Percentiles rank a stretch among this genome's conserved stretches.
phyloP scores from a whole-genome alignment of 2,329 filamentous ascomycete species.

The Hypomyces perniciosus region DNA sequence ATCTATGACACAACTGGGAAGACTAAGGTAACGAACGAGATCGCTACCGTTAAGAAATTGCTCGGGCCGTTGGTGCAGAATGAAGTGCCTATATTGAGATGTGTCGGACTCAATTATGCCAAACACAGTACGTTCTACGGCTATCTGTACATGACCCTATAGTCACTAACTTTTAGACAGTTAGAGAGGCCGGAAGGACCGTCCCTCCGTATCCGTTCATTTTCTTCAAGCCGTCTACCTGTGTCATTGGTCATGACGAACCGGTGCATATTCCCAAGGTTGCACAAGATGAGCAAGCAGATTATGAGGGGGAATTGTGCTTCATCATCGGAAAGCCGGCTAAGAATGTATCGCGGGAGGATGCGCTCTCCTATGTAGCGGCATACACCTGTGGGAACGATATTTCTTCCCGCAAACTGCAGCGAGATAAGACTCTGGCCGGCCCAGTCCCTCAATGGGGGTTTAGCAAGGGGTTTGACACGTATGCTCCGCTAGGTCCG shows the following conservation, averaged over 20 bases:
- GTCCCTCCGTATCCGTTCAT: constrained; percentile 43
- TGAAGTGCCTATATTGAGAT: constrained; percentile 52
- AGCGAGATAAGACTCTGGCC: constrained; percentile 42
- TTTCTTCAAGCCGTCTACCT: constrained; percentile 44
- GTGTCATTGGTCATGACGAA: constrained; percentile 29
- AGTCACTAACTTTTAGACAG: constrained; percentile 23
- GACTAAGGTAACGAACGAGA: constrained; percentile 47
- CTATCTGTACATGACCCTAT: not conserved
- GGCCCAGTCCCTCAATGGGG: constrained; percentile 51
- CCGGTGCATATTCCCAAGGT: constrained; percentile 42
- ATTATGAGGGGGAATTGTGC: constrained; percentile 43
- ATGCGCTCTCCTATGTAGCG: constrained; percentile 44
- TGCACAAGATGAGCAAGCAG: constrained; percentile 41
- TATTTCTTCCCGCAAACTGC: constrained; percentile 46
- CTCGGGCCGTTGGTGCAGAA: constrained; percentile 44
- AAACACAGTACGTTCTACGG: constrained; percentile 41
- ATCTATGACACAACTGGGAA: constrained; percentile 40
- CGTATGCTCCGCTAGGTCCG: constrained; percentile 47
- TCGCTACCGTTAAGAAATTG: constrained; percentile 46
- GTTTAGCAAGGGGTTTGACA: constrained; percentile 53
- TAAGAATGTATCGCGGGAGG: constrained; percentile 38
- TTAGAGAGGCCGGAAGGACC: constrained; percentile 45
- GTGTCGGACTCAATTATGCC: constrained; percentile 54
- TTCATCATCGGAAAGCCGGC: constrained; percentile 45
- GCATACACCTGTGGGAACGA: constrained; percentile 52